Conservation (phyloP, 495 filamentous ascomycete species). For the Talaromyces wortmannii region DNA sequence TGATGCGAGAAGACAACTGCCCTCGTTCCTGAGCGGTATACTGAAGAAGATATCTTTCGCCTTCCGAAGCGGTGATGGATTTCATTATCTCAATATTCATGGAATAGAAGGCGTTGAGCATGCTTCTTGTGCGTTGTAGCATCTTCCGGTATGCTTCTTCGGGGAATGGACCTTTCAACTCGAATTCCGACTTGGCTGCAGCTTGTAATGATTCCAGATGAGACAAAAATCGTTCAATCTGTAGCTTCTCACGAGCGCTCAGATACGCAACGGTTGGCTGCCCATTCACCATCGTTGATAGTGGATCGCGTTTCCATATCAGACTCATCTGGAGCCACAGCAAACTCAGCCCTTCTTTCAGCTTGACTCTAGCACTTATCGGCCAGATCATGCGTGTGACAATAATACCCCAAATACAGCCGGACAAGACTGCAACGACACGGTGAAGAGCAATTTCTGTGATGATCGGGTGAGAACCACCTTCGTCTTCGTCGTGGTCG, state of each 20-base stretch:
- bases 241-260: slow-evolving; percentile 72
- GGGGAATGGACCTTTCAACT: slow-evolving; percentile 79
- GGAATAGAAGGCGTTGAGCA: slow-evolving; percentile 88
- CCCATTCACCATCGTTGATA: slow-evolving; percentile 60
- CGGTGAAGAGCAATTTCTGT: slow-evolving; percentile 85
- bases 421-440: slow-evolving; percentile 77
- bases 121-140: slow-evolving; percentile 68
- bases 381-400: slow-evolving; percentile 90
- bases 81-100: slow-evolving; percentile 91
- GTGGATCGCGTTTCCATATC: slow-evolving; percentile 93
- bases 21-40: slow-evolving; percentile 75
- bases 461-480: slow-evolving; percentile 77
- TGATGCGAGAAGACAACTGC: slow-evolving; percentile 76
- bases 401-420: slow-evolving; percentile 88
- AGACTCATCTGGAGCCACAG: slow-evolving; percentile 92
- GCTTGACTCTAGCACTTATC: slow-evolving; percentile 76
- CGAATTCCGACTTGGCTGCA: slow-evolving; percentile 74
- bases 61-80: slow-evolving; percentile 65
- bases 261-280: slow-evolving; percentile 59
- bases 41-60: slow-evolving; percentile 70
- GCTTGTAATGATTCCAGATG: slow-evolving; percentile 64
- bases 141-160: slow-evolving; percentile 60
- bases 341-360: slow-evolving; percentile 78
- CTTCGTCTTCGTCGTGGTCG: slow-evolving; percentile 67
- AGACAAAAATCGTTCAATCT: slow-evolving; percentile 53